Percentiles rank a stretch among this genome's conserved stretches.
Conservation (phyloP, 2,329 filamentous ascomycete species). For the Cercospora zeae-maydis region DNA sequence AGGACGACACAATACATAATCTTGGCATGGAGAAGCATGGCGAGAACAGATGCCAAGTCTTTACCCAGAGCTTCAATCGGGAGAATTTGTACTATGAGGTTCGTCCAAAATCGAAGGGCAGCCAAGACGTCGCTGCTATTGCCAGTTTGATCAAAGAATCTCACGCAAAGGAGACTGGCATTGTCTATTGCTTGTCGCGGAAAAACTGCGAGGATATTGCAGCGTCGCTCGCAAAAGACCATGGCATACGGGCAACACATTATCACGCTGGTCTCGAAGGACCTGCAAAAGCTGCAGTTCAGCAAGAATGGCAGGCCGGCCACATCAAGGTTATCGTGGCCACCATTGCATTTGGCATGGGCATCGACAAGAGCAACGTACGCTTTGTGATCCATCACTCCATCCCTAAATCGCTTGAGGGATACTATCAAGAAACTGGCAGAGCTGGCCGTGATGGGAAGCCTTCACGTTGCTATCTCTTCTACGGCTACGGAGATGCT, state of each 20-base stretch:
- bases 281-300: conserved; percentile 65
- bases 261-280: conserved; percentile 80
- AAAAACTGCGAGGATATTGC: conserved; percentile 80
- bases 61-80: conserved; percentile 94
- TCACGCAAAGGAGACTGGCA: conserved; percentile 73
- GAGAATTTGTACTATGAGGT: conserved; percentile 91
- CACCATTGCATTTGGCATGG: conserved; percentile 98
- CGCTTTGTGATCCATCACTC: conserved; percentile 93
- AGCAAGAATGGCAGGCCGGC: conserved; percentile 78
- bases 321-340: conserved; percentile 75
- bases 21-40: conserved; percentile 64
- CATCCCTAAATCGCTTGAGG: conserved; percentile 90
- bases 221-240: conserved; percentile 56
- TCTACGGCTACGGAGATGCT: conserved; percentile 77
- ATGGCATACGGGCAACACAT: conserved; percentile 70
- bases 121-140: conserved; percentile 53
- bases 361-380: conserved; percentile 97
- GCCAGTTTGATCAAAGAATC: conserved; percentile 65
- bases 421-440: conserved; percentile 97
- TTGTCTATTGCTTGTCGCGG: conserved; percentile 87
- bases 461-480: conserved; percentile 83
- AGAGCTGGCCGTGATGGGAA: conserved; percentile 89
- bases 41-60: conserved; percentile 59
- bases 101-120: conserved; percentile 58
- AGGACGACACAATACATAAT: conserved; percentile 85